These are phyloP conservation scores for Amanita thiersii DNA, from an alignment of 768 basidiomycete species.

Conservation along the genomic window DNA sequence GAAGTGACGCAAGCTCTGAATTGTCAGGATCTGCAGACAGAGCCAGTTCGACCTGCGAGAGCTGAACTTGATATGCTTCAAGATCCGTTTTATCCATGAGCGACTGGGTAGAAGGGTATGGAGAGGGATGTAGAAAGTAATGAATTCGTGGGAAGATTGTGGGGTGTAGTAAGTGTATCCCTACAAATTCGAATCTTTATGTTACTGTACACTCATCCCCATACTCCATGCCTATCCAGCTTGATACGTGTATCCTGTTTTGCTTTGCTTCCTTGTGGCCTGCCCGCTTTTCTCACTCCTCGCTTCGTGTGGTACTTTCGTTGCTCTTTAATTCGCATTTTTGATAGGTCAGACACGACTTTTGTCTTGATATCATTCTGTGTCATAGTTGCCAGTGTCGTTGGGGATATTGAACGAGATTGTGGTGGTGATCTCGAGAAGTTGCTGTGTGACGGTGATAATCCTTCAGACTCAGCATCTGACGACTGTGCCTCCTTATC, in stretches of 20 bases:
- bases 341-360: conserved; percentile 55
- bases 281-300: conserved; percentile 50
- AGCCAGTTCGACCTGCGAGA: conserved; percentile 80
- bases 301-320: conserved; percentile 77
- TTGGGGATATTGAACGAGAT: conserved; percentile 38
- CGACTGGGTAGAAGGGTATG: conserved; percentile 2
- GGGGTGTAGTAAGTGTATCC: not conserved
- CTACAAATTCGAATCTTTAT: not conserved
- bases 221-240: conserved; percentile 49
- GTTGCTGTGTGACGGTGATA: conserved; percentile 19
- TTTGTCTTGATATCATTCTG: conserved; percentile 45
- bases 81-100: conserved; percentile 65
- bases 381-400: conserved; percentile 32
- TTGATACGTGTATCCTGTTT: conserved; percentile 70
- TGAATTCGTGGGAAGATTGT: conserved; percentile 3
- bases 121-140: conserved; percentile 3
- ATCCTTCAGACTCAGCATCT: not conserved
- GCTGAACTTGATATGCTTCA: conserved; percentile 85
- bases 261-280: conserved; percentile 77
- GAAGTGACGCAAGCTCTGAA: conserved; percentile 61
- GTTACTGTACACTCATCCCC: not conserved
- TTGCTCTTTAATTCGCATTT: conserved; percentile 52
- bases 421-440: conserved; percentile 46
- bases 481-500: not conserved
- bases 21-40: conserved; percentile 72